Percentiles rank a stretch among this genome's conserved stretches.
These are phyloP conservation scores for Citropsis articulata DNA, from an alignment of 345 rosid species.

Conservation along the genomic window DNA sequence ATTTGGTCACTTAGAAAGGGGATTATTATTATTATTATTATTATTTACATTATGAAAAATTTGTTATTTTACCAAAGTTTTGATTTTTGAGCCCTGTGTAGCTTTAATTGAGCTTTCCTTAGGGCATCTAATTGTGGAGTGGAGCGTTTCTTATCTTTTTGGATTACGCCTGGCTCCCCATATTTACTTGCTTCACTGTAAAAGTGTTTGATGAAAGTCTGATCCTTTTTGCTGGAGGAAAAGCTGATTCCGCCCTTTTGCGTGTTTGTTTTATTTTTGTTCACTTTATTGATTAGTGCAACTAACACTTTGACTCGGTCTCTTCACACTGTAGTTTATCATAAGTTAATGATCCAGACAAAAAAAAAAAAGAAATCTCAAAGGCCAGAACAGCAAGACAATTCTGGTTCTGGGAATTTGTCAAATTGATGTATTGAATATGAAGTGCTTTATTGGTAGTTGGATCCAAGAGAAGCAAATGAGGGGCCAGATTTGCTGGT, in stretches of 20 bases:
- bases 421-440: background rate
- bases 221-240: background rate
- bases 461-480: background rate
- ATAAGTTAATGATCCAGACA: background rate
- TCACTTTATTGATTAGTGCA: background rate
- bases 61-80: background rate
- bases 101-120: background rate
- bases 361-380: no score
- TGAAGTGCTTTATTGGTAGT: background rate
- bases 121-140: background rate
- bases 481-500: background rate
- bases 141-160: background rate
- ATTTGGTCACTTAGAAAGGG: slow-evolving; percentile 51
- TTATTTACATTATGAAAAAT: no score
- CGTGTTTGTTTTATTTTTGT: background rate
- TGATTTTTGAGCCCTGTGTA: background rate
- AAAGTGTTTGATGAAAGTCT: background rate
- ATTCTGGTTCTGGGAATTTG: no score
- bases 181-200: background rate
- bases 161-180: background rate
- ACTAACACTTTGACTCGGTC: background rate
- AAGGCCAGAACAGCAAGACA: no score
- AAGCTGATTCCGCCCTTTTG: background rate
- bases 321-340: background rate
- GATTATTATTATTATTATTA: no score